phyloP scores from a whole-genome alignment of 345 rosid genomes.

The Crucihimalaya himalaica region DNA sequence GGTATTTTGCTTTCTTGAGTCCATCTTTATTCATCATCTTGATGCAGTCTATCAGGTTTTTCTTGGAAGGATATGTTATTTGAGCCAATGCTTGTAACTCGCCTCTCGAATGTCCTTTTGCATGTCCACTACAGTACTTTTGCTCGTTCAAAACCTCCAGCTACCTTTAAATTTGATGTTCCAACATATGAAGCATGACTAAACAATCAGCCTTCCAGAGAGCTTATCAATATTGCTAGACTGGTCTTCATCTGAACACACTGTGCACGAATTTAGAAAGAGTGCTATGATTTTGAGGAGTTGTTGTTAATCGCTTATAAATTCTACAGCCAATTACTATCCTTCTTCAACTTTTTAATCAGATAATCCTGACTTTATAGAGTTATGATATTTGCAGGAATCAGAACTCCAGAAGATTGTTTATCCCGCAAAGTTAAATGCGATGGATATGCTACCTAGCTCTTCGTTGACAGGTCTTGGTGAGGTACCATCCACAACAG shows the following conservation, averaged over 20 bases:
- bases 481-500: conserved; percentile 44
- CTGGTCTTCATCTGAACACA: background rate
- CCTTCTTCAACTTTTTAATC: background rate
- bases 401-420: conserved; percentile 67
- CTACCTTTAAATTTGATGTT: background rate
- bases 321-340: background rate
- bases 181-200: background rate
- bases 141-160: background rate
- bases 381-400: conserved; percentile 49
- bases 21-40: conserved; percentile 4
- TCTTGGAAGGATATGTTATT: background rate
- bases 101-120: background rate
- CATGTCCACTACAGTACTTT: background rate
- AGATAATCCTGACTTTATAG: background rate
- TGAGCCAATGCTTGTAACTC: conserved; percentile 17
- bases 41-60: conserved; percentile 10
- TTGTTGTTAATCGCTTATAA: background rate
- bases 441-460: conserved; percentile 69
- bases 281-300: background rate
- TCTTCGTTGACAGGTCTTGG: conserved; percentile 48
- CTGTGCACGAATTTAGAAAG: background rate
- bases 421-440: conserved; percentile 66
- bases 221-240: background rate
- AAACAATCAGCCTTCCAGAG: background rate
- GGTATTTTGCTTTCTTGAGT: conserved; percentile 46